Evolutionary conservation across 441 rosid genomes (phyloP), one percentile per base, ranked within the genome.

Genomic region (Arabidopsis lyrata): DNA sequence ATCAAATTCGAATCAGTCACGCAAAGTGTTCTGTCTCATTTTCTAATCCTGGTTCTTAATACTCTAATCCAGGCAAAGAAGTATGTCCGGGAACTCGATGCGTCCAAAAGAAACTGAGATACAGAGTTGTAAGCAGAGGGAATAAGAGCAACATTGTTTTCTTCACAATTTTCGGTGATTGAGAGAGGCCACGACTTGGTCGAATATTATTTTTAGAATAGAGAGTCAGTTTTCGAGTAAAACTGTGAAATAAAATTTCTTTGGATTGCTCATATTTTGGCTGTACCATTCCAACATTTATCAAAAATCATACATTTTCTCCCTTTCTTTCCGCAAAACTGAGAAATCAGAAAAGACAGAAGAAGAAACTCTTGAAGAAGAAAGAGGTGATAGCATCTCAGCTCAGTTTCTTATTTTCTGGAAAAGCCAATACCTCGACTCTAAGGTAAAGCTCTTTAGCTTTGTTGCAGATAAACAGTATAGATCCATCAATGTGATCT

Each of bases 1-100:
- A 4, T 64, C 24, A 5, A 50, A 50, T 60, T 53, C 11, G 6
- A 58, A 47, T 34, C 59, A 45, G 3, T 53, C 29, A 45, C 15
- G 8, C 18, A 61, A 65, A 49, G 8, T 53, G 13, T 42, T 55
- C 15, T 8, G 20, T 18, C 60, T 55, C 38, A 13, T 48, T 41
- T 27, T 14, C 24, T 68, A 48, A 62, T 63, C 14, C 8, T 0
- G 1, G 63, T 11, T 65, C 61, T 36, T 57, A 47, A n/a, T 63
- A 38, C 55, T 74, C 70, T 64, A 45, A 70, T 52, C 14, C 90
- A 95, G 99, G 97, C 96, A 3, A 92, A 95, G 83, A 92, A 89
- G 58, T 83, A 78, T 77, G 96, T 89, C 60, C 81, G 77, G 68
- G 83, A 76, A 61, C 75, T 87, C 24, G 91, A 94, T 61, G 85